Conservation (phyloP, 2,329 filamentous ascomycete species). For the Aspergillus cejpii region DNA sequence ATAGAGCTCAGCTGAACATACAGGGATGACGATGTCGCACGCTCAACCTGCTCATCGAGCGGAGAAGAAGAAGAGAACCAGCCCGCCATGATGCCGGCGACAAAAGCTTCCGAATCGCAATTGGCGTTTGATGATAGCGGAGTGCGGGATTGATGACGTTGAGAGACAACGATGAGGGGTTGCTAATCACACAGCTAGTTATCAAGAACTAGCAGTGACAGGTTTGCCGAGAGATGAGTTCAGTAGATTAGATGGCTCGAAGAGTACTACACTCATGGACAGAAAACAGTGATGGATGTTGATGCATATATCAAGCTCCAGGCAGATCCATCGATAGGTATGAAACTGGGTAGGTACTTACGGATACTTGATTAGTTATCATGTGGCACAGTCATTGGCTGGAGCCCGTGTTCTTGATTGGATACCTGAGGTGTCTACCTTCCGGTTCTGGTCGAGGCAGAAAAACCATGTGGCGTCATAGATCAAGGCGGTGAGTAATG, state of each 20-base stretch:
- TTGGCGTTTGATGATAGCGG: slow-evolving; percentile 8
- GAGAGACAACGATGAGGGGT: slow-evolving; percentile 6
- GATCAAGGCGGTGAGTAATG: slow-evolving; percentile 28
- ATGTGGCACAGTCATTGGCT: not conserved
- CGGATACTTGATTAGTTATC: not conserved
- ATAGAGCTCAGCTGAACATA: no score
- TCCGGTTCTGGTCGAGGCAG: not conserved
- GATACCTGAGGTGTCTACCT: not conserved
- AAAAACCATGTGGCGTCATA: slow-evolving; percentile 30
- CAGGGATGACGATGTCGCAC: slow-evolving; percentile 89
- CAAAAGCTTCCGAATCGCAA: slow-evolving; percentile 1
- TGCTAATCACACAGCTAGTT: not conserved
- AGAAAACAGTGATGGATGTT: slow-evolving; percentile 1
- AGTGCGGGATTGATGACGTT: slow-evolving; percentile 17
- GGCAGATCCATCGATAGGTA: slow-evolving; percentile 10
- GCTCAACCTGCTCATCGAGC: slow-evolving; percentile 94
- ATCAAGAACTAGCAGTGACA: not conserved
- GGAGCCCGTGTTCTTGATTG: not conserved
- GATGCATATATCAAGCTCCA: slow-evolving; percentile 10
- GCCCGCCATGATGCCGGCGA: slow-evolving; percentile 69
- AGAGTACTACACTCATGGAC: not conserved
- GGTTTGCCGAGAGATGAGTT: not conserved
- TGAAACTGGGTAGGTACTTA: not conserved
- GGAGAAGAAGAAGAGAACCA: slow-evolving; percentile 93
- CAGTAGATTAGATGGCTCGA: not conserved